Percentiles rank a stretch among this genome's conserved stretches.
phyloP scores from a whole-genome alignment of 306 rosid species.

The Malus sylvestris region DNA sequence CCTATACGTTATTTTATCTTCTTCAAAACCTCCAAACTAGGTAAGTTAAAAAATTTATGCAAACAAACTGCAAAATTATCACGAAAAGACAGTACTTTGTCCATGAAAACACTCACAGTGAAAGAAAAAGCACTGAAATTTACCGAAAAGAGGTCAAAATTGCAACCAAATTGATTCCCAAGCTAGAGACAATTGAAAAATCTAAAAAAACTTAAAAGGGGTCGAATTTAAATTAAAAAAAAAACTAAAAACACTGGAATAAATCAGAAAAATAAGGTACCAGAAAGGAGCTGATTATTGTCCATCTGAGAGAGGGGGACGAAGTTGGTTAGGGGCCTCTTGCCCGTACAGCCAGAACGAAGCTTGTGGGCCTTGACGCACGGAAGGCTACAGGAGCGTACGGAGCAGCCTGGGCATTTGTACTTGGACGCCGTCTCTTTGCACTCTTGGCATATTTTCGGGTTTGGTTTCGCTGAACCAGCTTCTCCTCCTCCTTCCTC shows the following conservation, averaged over 20 bases:
- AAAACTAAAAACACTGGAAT: background rate
- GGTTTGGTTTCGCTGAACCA: background rate
- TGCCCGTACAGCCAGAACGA: slow-evolving; percentile 67
- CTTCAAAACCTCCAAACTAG: background rate
- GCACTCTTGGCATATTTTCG: slow-evolving; percentile 62
- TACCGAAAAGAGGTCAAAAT: background rate
- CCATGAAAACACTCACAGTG: background rate
- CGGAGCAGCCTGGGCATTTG: slow-evolving; percentile 81
- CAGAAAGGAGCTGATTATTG: slow-evolving; percentile 61
- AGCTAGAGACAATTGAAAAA: background rate
- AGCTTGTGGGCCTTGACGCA: slow-evolving; percentile 84
- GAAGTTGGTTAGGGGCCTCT: slow-evolving; percentile 53
- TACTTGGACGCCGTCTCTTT: slow-evolving; percentile 54
- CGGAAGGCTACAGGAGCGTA: slow-evolving; percentile 66
- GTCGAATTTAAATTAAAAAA: background rate
- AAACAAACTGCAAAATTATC: background rate
- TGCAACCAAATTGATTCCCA: background rate
- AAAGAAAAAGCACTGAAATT: background rate
- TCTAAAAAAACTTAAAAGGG: background rate
- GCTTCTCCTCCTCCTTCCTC: slow-evolving; percentile 24
- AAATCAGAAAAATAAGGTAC: slow-evolving; percentile 26
- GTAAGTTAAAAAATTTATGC: background rate
- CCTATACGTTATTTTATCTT: background rate
- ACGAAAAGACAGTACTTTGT: background rate
- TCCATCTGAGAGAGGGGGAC: slow-evolving; percentile 73